Base-by-base conservation (phyloP, 1,284 basidiomycete species). In the Leccinum subrobustum region DNA sequence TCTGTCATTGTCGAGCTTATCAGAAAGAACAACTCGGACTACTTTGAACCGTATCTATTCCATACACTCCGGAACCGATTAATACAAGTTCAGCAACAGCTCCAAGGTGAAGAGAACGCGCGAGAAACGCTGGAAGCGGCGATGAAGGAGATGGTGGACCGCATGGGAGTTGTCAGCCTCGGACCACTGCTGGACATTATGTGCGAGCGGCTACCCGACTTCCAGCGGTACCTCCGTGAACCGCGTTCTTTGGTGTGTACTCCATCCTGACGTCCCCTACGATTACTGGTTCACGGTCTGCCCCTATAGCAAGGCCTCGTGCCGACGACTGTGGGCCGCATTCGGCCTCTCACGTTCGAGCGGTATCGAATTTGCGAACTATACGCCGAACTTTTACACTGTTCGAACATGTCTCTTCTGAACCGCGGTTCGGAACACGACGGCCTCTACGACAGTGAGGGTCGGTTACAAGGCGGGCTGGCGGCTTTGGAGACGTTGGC, bases 21-120 rank as follows among this genome's bases (percentile, higher is more conserved):
- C 67, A 86, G 97, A 59, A 96, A 98, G 75, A 99, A 99, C 77
- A 99, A 99, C 76, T 96, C 95, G 57, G 96, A 99, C 75, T 98
- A 96, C 74, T 96, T 97, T 71, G 97, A 99, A 78, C 96, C 96
- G 14, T 97, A 96, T 75, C 83, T 98, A n/a, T 97, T 98, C 78
- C 95, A 98, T 73, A 95, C 93, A 1, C 78, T 98, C 50, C 89
- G 95, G 54, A 95, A 96, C 72, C 86, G 93, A 53, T 83, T 98
- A 31, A 95, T 97, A 65, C 87, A 89, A 60, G 84, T 95, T 6
- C 92, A 94, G 70, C 92, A 94, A 66, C 86, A 90, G 54, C 68
- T 83, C 55, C 76, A 79, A 18, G 67, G 73, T 62, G 67, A 80
- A 12, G 87, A 89, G 44, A 87, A 89, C 54, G 85, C 85, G 0